Evolutionary conservation across 176 grass and related monocot species (phyloP).

Genomic region (Lolium perenne): DNA sequence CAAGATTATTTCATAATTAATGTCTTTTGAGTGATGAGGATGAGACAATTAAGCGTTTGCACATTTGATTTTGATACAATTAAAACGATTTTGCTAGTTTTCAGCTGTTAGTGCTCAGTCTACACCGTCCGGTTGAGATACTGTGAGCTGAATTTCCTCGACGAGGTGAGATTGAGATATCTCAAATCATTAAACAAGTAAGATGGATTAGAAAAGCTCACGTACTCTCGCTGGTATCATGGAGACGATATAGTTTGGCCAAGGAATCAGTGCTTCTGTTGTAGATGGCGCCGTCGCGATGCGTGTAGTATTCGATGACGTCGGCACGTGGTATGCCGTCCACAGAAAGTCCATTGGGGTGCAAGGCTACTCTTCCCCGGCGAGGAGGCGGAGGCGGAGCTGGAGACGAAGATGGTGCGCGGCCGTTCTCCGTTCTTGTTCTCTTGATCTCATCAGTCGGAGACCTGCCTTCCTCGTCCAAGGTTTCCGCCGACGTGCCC

Average conservation of each 20-base stretch:
- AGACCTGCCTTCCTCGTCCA: too few relatives aligned
- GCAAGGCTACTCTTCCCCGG: neutral
- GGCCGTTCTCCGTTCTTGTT: neutral
- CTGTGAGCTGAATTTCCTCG: too few relatives aligned
- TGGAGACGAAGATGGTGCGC: neutral
- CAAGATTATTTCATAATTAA: neutral
- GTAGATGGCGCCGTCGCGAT: neutral
- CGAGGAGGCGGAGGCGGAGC: neutral
- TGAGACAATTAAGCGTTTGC: too few relatives aligned
- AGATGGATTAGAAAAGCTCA: neutral
- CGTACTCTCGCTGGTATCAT: constrained; percentile 5
- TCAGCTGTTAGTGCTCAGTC: too few relatives aligned
- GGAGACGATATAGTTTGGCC: neutral
- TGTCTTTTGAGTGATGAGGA: too few relatives aligned
- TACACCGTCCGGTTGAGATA: too few relatives aligned
- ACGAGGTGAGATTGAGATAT: too few relatives aligned
- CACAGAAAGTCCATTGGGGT: neutral
- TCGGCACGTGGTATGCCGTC: neutral
- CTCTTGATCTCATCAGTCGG: neutral
- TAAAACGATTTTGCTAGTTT: too few relatives aligned
- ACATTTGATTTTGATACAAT: too few relatives aligned
- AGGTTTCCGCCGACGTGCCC: too few relatives aligned
- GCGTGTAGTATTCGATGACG: neutral
- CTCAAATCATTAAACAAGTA: too few relatives aligned
- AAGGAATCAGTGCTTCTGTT: neutral